Base-by-base conservation (phyloP, 441 rosid genomes). In the Populus hybrid region DNA sequence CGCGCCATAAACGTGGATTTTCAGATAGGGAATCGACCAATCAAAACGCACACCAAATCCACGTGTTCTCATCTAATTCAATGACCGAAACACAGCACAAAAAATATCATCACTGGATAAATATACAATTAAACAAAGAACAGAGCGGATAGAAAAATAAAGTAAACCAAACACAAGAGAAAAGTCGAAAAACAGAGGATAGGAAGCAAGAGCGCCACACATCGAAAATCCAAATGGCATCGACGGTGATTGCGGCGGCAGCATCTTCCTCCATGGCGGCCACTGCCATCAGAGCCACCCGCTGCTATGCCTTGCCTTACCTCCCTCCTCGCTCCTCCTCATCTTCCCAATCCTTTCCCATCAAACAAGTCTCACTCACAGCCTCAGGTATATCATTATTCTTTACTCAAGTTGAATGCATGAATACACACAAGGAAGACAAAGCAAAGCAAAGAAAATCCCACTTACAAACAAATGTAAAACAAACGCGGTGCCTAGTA, bases 11-110 rank as follows among this genome's bases (percentile, higher is more conserved):
- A 82, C 84, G 84, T 81, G 89, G 89, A 84, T 85, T 82, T 61
- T 69, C 28, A 84, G 94, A 91, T 89, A 93, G 97, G 85, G 86
- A 72, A 77, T 14, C 75, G 2, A 56, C 98, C 97, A 93, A 92
- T 93, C 72, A 87, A 50, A 86, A 18, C 33, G 23, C 76, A 14
- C 16, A 0, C 0, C 21, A 0, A 8, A 0, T 82, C 90, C 94
- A 91, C 93, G 97, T 93, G 97, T 82, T 90, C 36, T 35, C 59
- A 24, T 18, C 24, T 64, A 23, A 83, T 77, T 80, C 88, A 14
- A 45, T 76, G 80, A 78, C 76, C 38, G 64, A 80, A 74, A 75
- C 77, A 24, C 66, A 65, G 79, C 82, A 31, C 74, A 64, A 73
- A 72, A 79, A 76, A 76, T 64, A 77, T 72, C 81, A 69, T 67